Percentiles rank a stretch among this genome's conserved stretches.
phyloP scores from a whole-genome alignment of 192 early-diverging fungal species.

The Ramicandelaber brevisporus region DNA sequence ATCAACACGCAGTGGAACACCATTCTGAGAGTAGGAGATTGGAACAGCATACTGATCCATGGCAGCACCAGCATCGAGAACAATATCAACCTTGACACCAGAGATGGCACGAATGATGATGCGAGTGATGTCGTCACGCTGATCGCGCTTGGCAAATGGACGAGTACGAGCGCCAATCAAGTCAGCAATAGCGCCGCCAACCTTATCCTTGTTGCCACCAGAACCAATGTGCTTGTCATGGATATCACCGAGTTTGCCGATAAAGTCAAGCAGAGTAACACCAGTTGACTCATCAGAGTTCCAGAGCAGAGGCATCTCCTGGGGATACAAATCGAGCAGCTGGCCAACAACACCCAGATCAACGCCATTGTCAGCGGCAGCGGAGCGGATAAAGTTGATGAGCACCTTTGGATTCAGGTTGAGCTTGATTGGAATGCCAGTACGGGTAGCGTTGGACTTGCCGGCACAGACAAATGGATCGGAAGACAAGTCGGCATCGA shows the following conservation, averaged over 20 bases:
- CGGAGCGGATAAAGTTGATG: conserved; percentile 15
- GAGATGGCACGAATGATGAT: conserved; percentile 15
- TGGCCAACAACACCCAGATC: conserved; percentile 17
- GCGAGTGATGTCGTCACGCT: not conserved
- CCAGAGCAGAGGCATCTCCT: too few species aligned
- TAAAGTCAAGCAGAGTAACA: too few species aligned
- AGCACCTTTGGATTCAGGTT: conserved; percentile 21
- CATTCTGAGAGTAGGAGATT: conserved; percentile 11
- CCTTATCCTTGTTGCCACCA: not conserved
- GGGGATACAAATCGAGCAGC: conserved; percentile 16
- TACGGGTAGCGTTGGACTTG: conserved; percentile 8
- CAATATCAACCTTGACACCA: conserved; percentile 17
- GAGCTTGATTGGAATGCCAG: conserved; percentile 13
- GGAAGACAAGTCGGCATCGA: conserved; percentile 15
- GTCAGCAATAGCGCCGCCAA: not conserved
- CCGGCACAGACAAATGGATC: conserved; percentile 15
- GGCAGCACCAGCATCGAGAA: conserved; percentile 11
- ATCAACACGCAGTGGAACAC: conserved; percentile 14
- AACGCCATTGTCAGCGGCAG: conserved; percentile 14
- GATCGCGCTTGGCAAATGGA: not conserved
- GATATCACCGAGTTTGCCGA: not conserved
- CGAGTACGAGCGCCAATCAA: not conserved
- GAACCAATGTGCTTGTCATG: not conserved
- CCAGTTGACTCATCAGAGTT: too few species aligned
- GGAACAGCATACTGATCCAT: conserved; percentile 20